Base-by-base conservation (phyloP, 1,139 yeast species). In the Sugiyamaella xylanicola region DNA sequence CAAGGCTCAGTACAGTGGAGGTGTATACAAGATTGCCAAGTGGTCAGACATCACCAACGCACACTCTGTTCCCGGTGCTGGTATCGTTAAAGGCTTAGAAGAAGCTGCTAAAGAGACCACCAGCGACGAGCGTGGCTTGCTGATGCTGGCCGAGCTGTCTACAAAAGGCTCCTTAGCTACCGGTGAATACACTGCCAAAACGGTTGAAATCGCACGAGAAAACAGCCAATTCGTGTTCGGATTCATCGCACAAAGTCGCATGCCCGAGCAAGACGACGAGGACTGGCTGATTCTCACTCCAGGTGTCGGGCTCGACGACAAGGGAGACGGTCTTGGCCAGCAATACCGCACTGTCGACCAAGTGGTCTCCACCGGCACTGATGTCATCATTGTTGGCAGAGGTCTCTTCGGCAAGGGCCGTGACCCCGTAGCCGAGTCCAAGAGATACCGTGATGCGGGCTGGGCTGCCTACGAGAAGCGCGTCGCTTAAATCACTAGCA, bases 1-100 rank as follows among this genome's bases (percentile, higher is more conserved):
- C 52, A 92, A 92, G 74, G 81, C 89, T 43, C 99, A 95, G 73
- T 95, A 93, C 73, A 77, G 86, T 42, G 89, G 95, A 44, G 99
- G 99, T 48, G 86, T 90, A 2, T 91, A 83, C 76, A 83, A 82
- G 68, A 93, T 93, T 60, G 95, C 96, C 9, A 76, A 84, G 65
- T 95, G 99, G 99, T 84, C 99, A 0, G 97, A 95, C 68, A 89
- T 95, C 60, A 92, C 98, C 51, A 95, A 95, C 71, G 99, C 98
- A 0, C 99, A 95, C 67, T 95, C 98, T 56, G 92, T 95, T 25
- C 93, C 99, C 1, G 99, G 99, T 9, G 85, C 86, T 0, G 98
- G 99, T 3, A 87, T 95, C 52, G 95, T 95, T 4, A 77, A 83
- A 54, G 99, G 99, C 0, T 78, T 95, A 63, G 86, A 86, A 63